Percentiles rank a stretch among this genome's conserved stretches.
Conservation (phyloP, 164 flowering plant genomes). For the Liriodendron chinense region DNA sequence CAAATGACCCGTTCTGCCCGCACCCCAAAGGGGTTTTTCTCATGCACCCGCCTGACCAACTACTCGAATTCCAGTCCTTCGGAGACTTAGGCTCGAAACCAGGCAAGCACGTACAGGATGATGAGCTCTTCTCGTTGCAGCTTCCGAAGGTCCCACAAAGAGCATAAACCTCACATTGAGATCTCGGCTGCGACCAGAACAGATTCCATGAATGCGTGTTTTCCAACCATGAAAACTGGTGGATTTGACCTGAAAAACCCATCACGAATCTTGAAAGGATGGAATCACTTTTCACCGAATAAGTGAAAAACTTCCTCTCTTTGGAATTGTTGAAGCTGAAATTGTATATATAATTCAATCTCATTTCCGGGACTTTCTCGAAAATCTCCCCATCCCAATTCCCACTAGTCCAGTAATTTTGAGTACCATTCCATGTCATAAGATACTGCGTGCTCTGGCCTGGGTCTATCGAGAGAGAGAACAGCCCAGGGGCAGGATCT, state of each 20-base stretch:
- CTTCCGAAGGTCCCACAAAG: conserved; percentile 14
- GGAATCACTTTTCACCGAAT: not conserved
- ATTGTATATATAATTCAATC: conserved; percentile 3
- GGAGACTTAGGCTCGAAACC: conserved; percentile 14
- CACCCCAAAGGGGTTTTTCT: conserved; percentile 19
- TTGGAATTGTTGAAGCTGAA: not conserved
- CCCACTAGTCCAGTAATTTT: conserved; percentile 6
- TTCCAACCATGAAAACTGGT: not conserved
- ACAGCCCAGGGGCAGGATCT: conserved; percentile 1
- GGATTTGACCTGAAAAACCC: not conserved
- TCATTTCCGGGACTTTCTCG: conserved; percentile 26
- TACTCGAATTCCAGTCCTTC: conserved; percentile 10
- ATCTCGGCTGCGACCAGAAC: not conserved
- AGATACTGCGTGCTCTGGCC: not conserved
- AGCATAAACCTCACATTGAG: not conserved
- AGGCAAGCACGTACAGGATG: conserved; percentile 11
- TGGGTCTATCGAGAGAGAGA: not conserved
- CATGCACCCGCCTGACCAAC: conserved; percentile 20
- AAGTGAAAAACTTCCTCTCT: not conserved
- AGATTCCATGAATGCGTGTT: not conserved
- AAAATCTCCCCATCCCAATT: conserved; percentile 15
- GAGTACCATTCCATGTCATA: not conserved
- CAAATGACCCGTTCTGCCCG: not conserved
- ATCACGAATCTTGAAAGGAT: not conserved
- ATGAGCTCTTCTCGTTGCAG: conserved; percentile 11